Evolutionary conservation across 2,329 filamentous ascomycete species (phyloP), one percentile per base, ranked within the genome.

Genomic region (Cladosporium sp.): DNA sequence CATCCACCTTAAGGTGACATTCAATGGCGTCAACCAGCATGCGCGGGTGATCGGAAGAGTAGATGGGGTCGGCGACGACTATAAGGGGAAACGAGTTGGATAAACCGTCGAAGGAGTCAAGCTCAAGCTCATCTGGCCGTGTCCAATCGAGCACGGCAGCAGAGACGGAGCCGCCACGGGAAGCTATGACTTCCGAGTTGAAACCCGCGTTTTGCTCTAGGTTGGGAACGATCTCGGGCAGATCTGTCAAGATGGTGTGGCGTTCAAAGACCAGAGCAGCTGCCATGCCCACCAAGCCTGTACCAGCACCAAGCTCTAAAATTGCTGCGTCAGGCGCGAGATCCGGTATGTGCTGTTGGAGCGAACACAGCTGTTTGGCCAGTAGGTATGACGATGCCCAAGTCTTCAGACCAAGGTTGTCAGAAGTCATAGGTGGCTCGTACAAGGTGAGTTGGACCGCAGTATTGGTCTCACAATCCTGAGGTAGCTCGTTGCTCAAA

Each of bases 331-430:
- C 53, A 28, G 60, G 63, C 23, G 60, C 54, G 10, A 66, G 49
- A 18, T 63, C 34, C 6, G 69, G 68, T 25, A 73, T 60, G 18
- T 66, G 65, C 23, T 67, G 49, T 23, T 56, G 68, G 21, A 84
- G 74, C 3, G 66, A 68, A 57, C 74, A 73, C 28, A 98, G 84
- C 26, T 91, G 87, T 70, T 87, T 89, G 0, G 94, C 90, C 5
- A 98, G 87, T 2, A 96, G 85, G 74, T 93, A 96, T 0, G 93
- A 94, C 0, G 93, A 94, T 0, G 91, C 92, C 95, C 95, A 98
- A 0, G 95, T 99, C 78, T 99, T 98, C 76, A 96, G 84, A 1
- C 95, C 95, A 21, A 98, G 83, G 66, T 91, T 91, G 77, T 97
- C 94, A 7, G 91, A 91, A 0, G 92, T 96, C 64, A 98, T 82